Base-by-base conservation (phyloP, 2,329 filamentous ascomycete species). In the Elsinoe perseae region DNA sequence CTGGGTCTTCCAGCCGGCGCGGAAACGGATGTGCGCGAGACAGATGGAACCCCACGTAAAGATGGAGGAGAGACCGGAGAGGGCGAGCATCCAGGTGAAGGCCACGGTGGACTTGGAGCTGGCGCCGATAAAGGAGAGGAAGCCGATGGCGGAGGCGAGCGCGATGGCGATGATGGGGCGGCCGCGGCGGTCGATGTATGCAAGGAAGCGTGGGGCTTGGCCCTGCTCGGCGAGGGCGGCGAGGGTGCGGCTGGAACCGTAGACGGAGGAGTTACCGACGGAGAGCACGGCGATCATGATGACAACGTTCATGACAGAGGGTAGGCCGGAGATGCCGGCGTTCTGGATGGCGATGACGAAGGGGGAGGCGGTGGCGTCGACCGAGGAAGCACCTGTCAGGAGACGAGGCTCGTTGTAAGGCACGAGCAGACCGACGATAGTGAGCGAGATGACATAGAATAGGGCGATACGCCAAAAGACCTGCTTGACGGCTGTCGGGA, bases 1-100 rank as follows among this genome's bases (percentile, higher is more conserved):
- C 59, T 84, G 81, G 10, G 73, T 66, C 43, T 75, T 77, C 89
- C 89, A 95, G n/a, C 84, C 88, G 23, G 58, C 56, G 28, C 91
- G 88, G 80, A 96, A 96, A 56, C 90, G 89, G 66, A 96, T 95
- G 71, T 96, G 91, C 21, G 86, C 82, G n/a, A 95, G 74, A 70
- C 89, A 95, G 69, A 95, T 92, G 61, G 87, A 87, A 56, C 78
- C 82, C 87, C 87, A 91, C 4, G 86, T 90, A 73, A 91, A 87
- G 67, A 89, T 80, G 44, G 81, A 84, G 8, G 84, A 86, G 21
- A 90, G 77, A 48, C 84, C 86, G 1, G 85, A 87, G 48, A 89
- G 77, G 58, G 86, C 81, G 40, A 87, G 77, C 70, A 95, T 81
- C 90, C 91, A 95, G 64, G 81, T 79, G 61, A 95, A 87, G 4